Base-by-base conservation (phyloP, 306 rosid species). In the Vigna trinervia region DNA sequence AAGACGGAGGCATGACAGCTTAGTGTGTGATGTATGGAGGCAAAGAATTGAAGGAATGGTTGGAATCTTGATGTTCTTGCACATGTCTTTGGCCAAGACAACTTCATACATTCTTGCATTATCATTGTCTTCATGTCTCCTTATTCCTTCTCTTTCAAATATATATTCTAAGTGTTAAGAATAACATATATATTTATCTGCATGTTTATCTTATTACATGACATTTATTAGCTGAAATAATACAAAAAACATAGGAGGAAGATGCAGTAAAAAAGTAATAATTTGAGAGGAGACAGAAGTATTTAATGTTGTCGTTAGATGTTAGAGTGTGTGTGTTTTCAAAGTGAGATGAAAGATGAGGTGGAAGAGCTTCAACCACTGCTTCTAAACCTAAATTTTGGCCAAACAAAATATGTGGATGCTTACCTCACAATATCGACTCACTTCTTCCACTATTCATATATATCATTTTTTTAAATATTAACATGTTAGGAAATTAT, bases 11-110 rank as follows among this genome's bases (percentile, higher is more conserved):
- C 19, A 71, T 38, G 64, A 56, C 23, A 72, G 52, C 65, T 72
- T 71, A 36, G 7, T 71, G 14, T 48, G 60, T 69, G 8, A 63
- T 63, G 0, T 0, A 13, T 46, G 57, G 58, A 68, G 73, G 72
- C 38, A 19, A 43, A 66, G 12, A 66, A 43, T 66, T 39, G 5
- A 41, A 63, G 13, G 19, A 38, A 63, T 63, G 50, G 15, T 36
- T 64, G 70, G 38, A 68, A 68, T 45, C 41, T 65, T 65, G 19
- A 65, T 65, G 34, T 41, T 65, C 71, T 19, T 67, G 12, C 39
- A 45, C 63, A 71, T 71, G 75, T 34, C 8, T 12, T 51, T 56
- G 51, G n/a, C 63, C 64, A 26, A 26, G 28, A 26, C 28, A 26
- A 26, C 36, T 17, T 11, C 50, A 52, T 52, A 43, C 76, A 50